Conservation (phyloP, 2,329 filamentous ascomycete genomes). For the Calonectria honghensis region DNA sequence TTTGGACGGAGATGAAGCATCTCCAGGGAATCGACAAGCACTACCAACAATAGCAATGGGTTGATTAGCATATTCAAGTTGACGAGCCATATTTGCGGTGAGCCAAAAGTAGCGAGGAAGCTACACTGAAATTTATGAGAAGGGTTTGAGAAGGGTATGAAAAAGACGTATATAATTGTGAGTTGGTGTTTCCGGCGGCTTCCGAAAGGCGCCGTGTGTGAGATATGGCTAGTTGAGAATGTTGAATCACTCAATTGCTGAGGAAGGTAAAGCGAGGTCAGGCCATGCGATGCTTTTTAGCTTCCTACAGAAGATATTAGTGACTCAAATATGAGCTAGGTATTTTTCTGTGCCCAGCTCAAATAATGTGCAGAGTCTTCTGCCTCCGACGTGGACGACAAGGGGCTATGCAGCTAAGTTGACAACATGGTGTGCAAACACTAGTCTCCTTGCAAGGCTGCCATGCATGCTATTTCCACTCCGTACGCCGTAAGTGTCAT, state of each 20-base stretch:
- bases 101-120: background rate
- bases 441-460: background rate
- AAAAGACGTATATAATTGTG: background rate
- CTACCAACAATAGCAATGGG: background rate
- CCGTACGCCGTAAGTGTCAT: background rate
- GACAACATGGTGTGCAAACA: background rate
- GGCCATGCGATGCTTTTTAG: background rate
- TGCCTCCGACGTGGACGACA: background rate
- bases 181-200: background rate
- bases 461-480: background rate
- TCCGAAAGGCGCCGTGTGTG: background rate
- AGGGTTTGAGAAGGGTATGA: background rate
- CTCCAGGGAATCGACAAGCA: conserved; percentile 20
- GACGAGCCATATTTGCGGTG: conserved; percentile 4
- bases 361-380: background rate
- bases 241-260: background rate
- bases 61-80: background rate
- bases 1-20: background rate
- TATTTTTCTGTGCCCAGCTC: background rate
- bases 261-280: background rate
- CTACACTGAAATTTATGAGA: background rate
- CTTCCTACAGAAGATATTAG: background rate
- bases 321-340: background rate
- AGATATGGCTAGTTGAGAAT: background rate
- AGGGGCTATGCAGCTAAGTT: background rate